These are phyloP conservation scores for Raphanus raphanistrum DNA, from an alignment of 345 rosid species.

Conservation along the genomic window DNA sequence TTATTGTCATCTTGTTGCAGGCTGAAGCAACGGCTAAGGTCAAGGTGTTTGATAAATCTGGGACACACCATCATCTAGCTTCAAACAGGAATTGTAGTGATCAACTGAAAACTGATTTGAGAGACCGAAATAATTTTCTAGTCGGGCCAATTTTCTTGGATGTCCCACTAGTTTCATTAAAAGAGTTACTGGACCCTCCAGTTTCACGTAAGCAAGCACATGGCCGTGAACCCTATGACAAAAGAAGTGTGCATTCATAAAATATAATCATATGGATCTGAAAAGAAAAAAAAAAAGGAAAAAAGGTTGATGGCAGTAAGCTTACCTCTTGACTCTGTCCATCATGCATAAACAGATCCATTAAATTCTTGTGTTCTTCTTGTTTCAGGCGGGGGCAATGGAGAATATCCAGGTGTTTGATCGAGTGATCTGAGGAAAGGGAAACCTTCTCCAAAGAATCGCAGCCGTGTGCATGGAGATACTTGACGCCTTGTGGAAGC, in stretches of 20 bases:
- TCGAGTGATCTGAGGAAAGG: background rate
- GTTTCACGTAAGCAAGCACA: background rate
- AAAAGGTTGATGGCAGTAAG: background rate
- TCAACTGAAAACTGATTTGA: background rate
- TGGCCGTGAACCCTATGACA: background rate
- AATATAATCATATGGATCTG: background rate
- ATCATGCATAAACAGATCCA: background rate
- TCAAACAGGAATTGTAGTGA: background rate
- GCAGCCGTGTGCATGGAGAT: conserved; percentile 26
- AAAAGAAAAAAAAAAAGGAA: background rate
- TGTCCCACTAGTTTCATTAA: background rate
- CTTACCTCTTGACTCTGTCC: background rate
- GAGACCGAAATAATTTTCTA: background rate
- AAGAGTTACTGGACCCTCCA: background rate
- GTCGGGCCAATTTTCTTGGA: background rate
- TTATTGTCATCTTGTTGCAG: background rate
- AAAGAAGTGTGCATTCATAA: background rate
- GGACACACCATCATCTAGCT: background rate
- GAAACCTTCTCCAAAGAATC: background rate
- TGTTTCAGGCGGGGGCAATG: background rate
- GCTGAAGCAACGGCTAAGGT: conserved; percentile 11
- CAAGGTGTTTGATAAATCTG: conserved; percentile 12
- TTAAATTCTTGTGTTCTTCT: background rate
- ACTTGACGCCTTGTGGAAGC: conserved; percentile 6
- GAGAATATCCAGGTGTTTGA: background rate